These are phyloP conservation scores for Crithidia sp. DNA, from an alignment of 208 protist species.

Conservation along the genomic window DNA sequence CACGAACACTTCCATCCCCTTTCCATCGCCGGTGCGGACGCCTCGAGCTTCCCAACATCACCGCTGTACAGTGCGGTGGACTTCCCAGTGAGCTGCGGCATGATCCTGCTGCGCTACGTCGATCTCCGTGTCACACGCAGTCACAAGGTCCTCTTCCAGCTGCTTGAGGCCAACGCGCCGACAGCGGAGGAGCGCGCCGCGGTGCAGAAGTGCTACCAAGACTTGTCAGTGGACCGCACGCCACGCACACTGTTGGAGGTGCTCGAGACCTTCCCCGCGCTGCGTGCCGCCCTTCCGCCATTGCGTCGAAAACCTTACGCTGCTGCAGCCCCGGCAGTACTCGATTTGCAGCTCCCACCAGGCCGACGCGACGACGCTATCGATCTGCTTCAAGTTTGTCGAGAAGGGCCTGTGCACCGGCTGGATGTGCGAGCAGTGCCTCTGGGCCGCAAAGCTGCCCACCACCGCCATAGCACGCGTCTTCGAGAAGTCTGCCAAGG, in stretches of 20 bases:
- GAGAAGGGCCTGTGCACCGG: conserved; percentile 65
- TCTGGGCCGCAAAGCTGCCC: conserved; percentile 27
- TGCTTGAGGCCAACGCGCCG: conserved; percentile 24
- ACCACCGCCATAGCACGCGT: background rate
- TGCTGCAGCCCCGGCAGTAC: conserved; percentile 89
- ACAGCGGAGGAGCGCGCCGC: conserved; percentile 15
- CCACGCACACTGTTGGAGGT: conserved; percentile 37
- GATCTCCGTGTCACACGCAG: conserved; percentile 40
- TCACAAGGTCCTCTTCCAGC: conserved; percentile 32
- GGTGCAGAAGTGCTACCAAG: conserved; percentile 16
- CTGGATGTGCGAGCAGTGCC: conserved; percentile 61
- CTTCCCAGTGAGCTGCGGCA: conserved; percentile 53
- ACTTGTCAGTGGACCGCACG: conserved; percentile 3
- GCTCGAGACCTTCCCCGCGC: conserved; percentile 20
- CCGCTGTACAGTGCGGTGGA: conserved; percentile 51
- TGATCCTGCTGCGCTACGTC: conserved; percentile 50
- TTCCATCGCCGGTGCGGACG: conserved; percentile 21
- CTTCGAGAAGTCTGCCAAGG: background rate
- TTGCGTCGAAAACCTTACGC: conserved; percentile 69
- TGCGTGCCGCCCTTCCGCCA: conserved; percentile 49
- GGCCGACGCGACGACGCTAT: conserved; percentile 49
- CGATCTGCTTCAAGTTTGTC: conserved; percentile 85
- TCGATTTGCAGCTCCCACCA: conserved; percentile 84
- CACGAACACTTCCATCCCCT: conserved; percentile 50
- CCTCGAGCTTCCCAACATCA: conserved; percentile 39